Base-by-base conservation (phyloP, 2,329 filamentous ascomycete species). In the Verticillium nonalfalfae region DNA sequence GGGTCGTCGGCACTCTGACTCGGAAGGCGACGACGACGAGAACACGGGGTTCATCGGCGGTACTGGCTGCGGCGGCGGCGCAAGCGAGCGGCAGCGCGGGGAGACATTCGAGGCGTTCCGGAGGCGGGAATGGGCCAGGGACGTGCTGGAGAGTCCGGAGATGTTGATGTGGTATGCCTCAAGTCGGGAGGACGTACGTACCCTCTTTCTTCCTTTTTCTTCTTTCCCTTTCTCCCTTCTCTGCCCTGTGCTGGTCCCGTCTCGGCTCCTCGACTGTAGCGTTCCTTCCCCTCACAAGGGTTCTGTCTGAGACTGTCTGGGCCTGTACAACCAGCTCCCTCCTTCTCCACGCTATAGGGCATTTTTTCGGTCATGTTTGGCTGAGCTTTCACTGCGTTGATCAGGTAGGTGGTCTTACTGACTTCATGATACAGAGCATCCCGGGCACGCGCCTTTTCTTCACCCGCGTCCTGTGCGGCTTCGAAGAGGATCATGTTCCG, bases 91-190 rank as follows among this genome's bases (percentile, higher is more conserved):
- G 26, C 58, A 36, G 40, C 31, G 40, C 21, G 67, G 71, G 15
- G 79, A 83, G 63, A 67, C 77, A 31, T 81, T 78, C 63, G 72
- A 73, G 57, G 71, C 73, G 14, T 66, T 70, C 4, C 79, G 84
- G 64, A 73, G 75, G 4, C 78, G 79, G 14, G 76, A 79, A 55
- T 76, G 79, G 64, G 85, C 85, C 13, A 74, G 81, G 21, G 74
- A 79, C 11, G 78, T 87, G 45, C 77, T 88, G 2, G 81, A 85
- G 64, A 79, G 72, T 33, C 85, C 84, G 0, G 85, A 87, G 68
- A 72, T 83, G 61, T 73, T 88, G 57, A 83, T 85, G 77, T 85
- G 85, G 76, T 79, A 84, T 52, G 82, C 85, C 2, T 78, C 82
- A 65, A 79, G 79, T 64, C 76, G 77, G 35, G 77, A 78, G 36